Evolutionary conservation across 1,139 yeast genomes (phyloP), one percentile per base, ranked within the genome.

Genomic region (Sugiyamaella japonica): DNA sequence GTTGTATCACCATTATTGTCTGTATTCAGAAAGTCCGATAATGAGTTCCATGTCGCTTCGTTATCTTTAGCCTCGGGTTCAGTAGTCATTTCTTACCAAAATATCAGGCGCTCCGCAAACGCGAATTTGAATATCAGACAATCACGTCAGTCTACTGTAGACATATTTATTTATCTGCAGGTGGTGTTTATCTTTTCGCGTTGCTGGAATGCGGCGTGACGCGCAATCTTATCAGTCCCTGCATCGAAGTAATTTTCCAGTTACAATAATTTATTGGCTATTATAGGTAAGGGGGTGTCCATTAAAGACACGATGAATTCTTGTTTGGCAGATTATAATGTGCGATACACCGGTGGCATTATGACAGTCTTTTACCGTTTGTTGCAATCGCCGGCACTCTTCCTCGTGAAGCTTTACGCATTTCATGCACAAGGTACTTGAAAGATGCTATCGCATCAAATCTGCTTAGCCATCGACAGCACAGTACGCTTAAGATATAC

Each of bases 1-100:
- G 51, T 48, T 8, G 45, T 41, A 7, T 48, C 51, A 13, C 45
- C 51, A 39, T 38, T 34, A 37, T 47, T 34, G 16, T 47, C 48
- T 7, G 31, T 16, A 45, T 45, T 45, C 25, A 45, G 32, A 16
- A 34, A 45, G 10, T 45, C 49, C 6, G 49, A 45, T 13, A 45
- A 13, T 32, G 39, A 17, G 13, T 44, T 25, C 48, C 48, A 44
- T 15, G 46, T 38, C 17, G 39, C 32, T 7, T 7, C 39, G 16
- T 8, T 17, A 31, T 10, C 20, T 10, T 25, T 25, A 15, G 39
- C 6, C 16, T 36, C 39, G 17, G 39, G 8, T 13, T 36, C n/a
- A 8, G n/a, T 13, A 38, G 38, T 34, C 38, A 34, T 34, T 34
- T 20, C 25, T 20, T 3, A 20, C 25, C 5, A 20, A 20, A 20